Evolutionary conservation across 2,329 filamentous ascomycete species (phyloP).

Genomic region (Beauveria australis): DNA sequence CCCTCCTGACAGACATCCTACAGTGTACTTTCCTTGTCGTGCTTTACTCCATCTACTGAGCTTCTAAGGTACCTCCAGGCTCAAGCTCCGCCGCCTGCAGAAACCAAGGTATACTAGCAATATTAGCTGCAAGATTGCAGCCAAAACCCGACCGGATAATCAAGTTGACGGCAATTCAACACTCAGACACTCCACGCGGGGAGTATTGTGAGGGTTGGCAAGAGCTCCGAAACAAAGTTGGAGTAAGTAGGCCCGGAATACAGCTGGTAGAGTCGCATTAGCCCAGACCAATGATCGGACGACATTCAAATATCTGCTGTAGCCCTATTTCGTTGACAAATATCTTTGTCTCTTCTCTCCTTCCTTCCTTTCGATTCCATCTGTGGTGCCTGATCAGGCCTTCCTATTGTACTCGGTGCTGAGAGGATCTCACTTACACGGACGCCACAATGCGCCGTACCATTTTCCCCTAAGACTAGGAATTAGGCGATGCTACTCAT

Average conservation of each 20-base stretch:
- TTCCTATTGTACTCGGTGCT: no score
- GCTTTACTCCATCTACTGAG: no score
- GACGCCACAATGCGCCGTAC: not conserved
- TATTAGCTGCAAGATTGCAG: not conserved
- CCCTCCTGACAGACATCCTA: not conserved
- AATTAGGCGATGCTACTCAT: no score
- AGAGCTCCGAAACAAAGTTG: not conserved
- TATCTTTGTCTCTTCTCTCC: not conserved
- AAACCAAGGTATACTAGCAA: no score
- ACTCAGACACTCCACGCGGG: not conserved
- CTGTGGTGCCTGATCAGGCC: not conserved
- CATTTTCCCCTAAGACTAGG: not conserved
- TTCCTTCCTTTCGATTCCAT: not conserved
- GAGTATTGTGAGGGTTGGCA: not conserved
- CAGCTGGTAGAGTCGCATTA: not conserved
- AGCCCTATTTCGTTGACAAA: not conserved
- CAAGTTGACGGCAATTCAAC: not conserved
- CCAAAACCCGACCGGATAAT: not conserved
- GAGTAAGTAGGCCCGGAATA: not conserved
- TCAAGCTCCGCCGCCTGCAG: not conserved
- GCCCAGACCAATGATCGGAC: not conserved
- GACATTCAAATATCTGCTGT: constrained; percentile 6
- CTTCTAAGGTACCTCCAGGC: not conserved
- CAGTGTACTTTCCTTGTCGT: no score
- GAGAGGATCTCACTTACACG: not conserved